Base-by-base conservation (phyloP, 1,284 basidiomycete species). In the Cryptococcus sp. region DNA sequence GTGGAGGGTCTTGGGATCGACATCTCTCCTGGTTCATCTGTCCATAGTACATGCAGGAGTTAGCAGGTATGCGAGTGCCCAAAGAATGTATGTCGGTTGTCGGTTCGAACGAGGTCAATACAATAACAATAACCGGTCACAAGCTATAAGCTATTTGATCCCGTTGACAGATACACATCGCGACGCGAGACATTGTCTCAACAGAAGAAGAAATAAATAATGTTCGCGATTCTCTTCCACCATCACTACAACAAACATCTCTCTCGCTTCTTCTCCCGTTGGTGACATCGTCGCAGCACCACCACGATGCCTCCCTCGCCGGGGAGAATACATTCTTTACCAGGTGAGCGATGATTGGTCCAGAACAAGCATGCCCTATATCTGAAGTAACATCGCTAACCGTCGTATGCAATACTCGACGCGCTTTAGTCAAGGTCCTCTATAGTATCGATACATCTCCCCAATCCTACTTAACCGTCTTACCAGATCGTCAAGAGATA, bases 391-490 rank as follows among this genome's bases (percentile, higher is more conserved):
- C 29, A 34, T 34, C 29, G 29, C 29, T 34, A 34, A 34, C 13
- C 13, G 29, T 13, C 29, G 29, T 34, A 10, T 34, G 29, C 29
- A 10, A 2, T 44, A 25, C 52, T 29, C 16, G 34, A 23, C 52
- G 8, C 46, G 37, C 13, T n/a, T n/a, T 56, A 77, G 75, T 77
- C 62, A 75, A 75, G 62, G 72, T 77, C 15, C 63, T 75, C 25
- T 77, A 77, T 57, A 72, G 62, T 10, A 59, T 77, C 44, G 73
- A 75, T 54, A 68, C 67, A 3, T 64, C 65, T 5, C 56, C 70
- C 1, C 74, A 77, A 54, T 69, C 70, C 3, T 77, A 72, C 56
- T 52, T 75, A n/a, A 71, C 72, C 6, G 64, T 75, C 17, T 56
- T 77, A 13, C 56, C 58, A 3, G 68, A 69, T 13, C 58, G 59